These are phyloP conservation scores for Xylaria telfairii DNA, from an alignment of 495 filamentous ascomycete genomes.

Conservation along the genomic window DNA sequence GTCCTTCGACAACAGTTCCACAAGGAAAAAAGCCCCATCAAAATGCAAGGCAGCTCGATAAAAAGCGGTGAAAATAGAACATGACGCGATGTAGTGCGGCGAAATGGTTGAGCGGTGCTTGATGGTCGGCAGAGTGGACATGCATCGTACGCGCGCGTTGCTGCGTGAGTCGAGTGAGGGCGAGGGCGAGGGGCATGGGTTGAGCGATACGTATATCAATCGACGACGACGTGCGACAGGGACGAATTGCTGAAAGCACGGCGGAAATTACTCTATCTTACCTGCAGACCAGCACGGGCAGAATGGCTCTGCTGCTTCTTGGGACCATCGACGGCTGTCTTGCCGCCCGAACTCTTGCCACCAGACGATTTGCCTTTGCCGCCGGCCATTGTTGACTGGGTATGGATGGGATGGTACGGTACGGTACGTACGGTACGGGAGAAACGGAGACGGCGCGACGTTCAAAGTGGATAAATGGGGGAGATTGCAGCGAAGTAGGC, in stretches of 20 bases:
- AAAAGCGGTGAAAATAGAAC: not conserved
- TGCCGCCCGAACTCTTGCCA: slow-evolving; percentile 82
- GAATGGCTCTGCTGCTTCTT: slow-evolving; percentile 99
- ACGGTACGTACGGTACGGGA: not conserved
- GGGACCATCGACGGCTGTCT: slow-evolving; percentile 79
- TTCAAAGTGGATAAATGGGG: slow-evolving; percentile 27
- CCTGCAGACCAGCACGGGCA: slow-evolving; percentile 97
- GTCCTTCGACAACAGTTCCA: not conserved
- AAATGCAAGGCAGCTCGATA: not conserved
- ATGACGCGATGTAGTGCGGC: not conserved
- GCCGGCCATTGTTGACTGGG: slow-evolving; percentile 65
- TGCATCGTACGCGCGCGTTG: slow-evolving; percentile 11
- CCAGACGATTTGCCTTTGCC: slow-evolving; percentile 95
- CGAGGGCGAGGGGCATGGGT: not conserved
- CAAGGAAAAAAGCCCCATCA: not conserved
- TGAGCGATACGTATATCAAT: not conserved
- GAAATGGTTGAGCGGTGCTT: not conserved
- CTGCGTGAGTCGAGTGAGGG: slow-evolving; percentile 27
- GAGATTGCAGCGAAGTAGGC: not conserved
- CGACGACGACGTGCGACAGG: not conserved
- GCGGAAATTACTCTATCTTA: slow-evolving; percentile 59
- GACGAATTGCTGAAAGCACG: slow-evolving; percentile 9
- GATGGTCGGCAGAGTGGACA: slow-evolving; percentile 24
- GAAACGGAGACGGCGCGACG: slow-evolving; percentile 33
- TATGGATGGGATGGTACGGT: slow-evolving; percentile 11